These are phyloP conservation scores for Mucor velutinosus DNA, from an alignment of 371 early-diverging fungal genomes.

Conservation along the genomic window DNA sequence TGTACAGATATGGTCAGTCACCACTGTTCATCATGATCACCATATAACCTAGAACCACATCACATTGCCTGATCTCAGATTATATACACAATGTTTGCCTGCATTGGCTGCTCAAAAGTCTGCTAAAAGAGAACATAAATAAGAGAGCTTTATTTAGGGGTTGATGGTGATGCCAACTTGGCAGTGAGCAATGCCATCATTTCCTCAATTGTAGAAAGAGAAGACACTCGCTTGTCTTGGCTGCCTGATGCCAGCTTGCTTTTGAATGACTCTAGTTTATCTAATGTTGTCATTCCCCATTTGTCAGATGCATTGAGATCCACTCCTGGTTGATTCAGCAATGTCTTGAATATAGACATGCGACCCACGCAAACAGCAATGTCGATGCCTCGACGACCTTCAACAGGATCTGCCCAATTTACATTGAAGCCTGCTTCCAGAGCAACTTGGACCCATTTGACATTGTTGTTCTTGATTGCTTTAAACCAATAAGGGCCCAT, in stretches of 20 bases:
- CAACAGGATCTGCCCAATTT: slow-evolving; percentile 48
- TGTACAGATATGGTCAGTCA: neutral
- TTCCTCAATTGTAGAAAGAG: slow-evolving; percentile 5
- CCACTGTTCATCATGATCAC: neutral
- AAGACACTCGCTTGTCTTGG: neutral
- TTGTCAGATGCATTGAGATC: slow-evolving; percentile 27
- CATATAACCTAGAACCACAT: no score
- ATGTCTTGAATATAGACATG: slow-evolving; percentile 33
- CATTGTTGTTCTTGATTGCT: slow-evolving; percentile 38
- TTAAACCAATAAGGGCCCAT: slow-evolving; percentile 53
- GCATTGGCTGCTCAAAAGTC: no score
- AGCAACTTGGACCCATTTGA: slow-evolving; percentile 37
- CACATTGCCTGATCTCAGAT: neutral
- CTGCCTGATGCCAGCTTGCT: neutral
- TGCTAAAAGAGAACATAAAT: no score
- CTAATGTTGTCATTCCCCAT: slow-evolving; percentile 37
- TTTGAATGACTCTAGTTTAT: slow-evolving; percentile 32
- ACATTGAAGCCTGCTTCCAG: slow-evolving; percentile 47
- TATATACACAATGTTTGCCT: no score
- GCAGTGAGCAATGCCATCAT: slow-evolving; percentile 13
- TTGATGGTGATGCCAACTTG: neutral
- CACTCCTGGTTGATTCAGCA: slow-evolving; percentile 31
- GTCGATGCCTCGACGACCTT: slow-evolving; percentile 42
- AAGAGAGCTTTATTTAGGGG: neutral
- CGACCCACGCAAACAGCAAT: slow-evolving; percentile 42